Evolutionary conservation across 768 basidiomycete species (phyloP).

Genomic region (Tephrocybe rancida): DNA sequence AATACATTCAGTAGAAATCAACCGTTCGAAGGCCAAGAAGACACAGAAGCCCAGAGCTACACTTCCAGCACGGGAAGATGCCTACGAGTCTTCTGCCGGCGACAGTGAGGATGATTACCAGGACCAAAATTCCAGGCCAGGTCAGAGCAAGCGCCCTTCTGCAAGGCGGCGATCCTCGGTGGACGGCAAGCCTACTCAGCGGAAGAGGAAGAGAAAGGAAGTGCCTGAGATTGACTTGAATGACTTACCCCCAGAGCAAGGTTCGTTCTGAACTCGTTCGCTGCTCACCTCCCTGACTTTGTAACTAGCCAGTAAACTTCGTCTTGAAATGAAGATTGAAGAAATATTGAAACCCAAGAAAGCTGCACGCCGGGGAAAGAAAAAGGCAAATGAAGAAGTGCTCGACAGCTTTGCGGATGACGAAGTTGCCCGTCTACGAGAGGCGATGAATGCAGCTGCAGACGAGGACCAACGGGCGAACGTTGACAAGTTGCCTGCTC

Average conservation of each 20-base stretch:
- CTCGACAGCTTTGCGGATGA: conserved; percentile 89
- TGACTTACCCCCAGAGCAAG: conserved; percentile 77
- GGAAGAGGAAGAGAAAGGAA: conserved; percentile 60
- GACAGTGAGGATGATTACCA: conserved; percentile 54
- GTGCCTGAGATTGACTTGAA: conserved; percentile 66
- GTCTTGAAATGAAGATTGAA: conserved; percentile 83
- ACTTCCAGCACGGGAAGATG: conserved; percentile 49
- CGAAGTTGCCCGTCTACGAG: conserved; percentile 86
- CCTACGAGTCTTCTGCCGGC: conserved; percentile 51
- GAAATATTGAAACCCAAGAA: conserved; percentile 86
- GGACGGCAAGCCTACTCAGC: conserved; percentile 33
- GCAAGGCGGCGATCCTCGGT: conserved; percentile 24
- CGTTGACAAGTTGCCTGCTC: conserved; percentile 77
- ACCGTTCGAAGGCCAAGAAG: conserved; percentile 44
- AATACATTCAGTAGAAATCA: conserved; percentile 33
- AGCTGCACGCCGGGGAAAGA: conserved; percentile 66
- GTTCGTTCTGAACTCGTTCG: conserved; percentile 40
- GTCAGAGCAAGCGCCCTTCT: conserved; percentile 32
- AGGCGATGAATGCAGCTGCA: conserved; percentile 85
- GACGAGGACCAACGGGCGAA: conserved; percentile 84
- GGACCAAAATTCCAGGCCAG: conserved; percentile 30
- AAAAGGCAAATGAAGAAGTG: conserved; percentile 76
- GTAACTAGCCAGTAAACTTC: conserved; percentile 67
- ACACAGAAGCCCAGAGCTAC: conserved; percentile 27
- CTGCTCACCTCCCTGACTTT: background rate